Conservation (phyloP, 2,329 filamentous ascomycete species). For the Amesomyces nigricolor region DNA sequence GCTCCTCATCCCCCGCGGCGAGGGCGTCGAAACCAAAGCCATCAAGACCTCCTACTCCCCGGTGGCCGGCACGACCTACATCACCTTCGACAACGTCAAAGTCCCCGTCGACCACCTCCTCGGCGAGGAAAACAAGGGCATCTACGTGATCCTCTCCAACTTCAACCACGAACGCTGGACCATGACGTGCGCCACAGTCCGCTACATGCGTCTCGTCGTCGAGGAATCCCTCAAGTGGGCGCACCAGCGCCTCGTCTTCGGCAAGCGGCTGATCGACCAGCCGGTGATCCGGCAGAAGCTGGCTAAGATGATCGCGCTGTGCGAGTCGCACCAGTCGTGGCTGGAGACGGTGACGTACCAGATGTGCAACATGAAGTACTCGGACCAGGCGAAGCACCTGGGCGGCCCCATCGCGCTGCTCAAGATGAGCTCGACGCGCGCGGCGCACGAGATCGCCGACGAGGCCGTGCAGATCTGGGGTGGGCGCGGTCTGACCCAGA, state of each 20-base stretch:
- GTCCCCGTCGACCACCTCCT: constrained; percentile 73
- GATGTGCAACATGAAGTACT: constrained; percentile 80
- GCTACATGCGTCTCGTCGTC: constrained; percentile 61
- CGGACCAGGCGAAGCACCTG: constrained; percentile 66
- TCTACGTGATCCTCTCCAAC: constrained; percentile 76
- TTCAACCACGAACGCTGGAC: constrained; percentile 85
- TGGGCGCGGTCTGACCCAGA: constrained; percentile 71
- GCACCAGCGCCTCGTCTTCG: constrained; percentile 79
- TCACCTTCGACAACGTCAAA: constrained; percentile 82
- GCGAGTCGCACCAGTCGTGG: constrained; percentile 81
- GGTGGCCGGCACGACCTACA: constrained; percentile 69
- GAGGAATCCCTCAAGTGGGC: constrained; percentile 86
- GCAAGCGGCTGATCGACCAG: constrained; percentile 75
- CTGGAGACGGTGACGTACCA: constrained; percentile 80
- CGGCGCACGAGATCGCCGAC: constrained; percentile 77
- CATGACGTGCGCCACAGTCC: constrained; percentile 63
- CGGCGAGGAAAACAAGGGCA: constrained; percentile 79
- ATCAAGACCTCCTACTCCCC: constrained; percentile 81
- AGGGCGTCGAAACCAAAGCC: constrained; percentile 68
- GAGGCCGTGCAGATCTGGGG: constrained; percentile 83
- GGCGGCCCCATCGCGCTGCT: constrained; percentile 77
- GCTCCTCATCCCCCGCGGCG: constrained; percentile 65
- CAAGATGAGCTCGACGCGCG: constrained; percentile 71
- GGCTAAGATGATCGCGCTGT: constrained; percentile 78
- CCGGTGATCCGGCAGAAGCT: constrained; percentile 81